A percentile compares a stretch with the other conserved stretches of the same genome.
Conservation (phyloP, 2,329 filamentous ascomycete genomes). For the Xylaria sp. region DNA sequence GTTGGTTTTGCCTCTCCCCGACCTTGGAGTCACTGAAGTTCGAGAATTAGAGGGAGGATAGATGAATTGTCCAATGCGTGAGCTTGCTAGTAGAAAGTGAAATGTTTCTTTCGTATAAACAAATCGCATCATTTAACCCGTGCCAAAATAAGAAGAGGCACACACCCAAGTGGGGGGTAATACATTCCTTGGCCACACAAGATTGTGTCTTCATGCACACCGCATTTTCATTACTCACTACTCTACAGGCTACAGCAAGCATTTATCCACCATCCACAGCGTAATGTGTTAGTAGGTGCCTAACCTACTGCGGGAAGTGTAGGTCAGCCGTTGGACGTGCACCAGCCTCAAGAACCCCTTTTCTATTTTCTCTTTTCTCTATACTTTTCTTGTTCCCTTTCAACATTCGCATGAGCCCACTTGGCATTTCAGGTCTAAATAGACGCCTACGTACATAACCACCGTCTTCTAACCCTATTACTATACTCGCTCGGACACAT, state of each 20-base stretch:
- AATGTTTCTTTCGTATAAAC: slow-evolving; percentile 26
- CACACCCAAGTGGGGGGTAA: slow-evolving; percentile 5
- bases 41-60: not conserved
- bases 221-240: slow-evolving; percentile 29
- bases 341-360: not conserved
- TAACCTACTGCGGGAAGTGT: no score
- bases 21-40: not conserved
- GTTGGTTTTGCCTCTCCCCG: not conserved
- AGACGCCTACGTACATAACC: not conserved
- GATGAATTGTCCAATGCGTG: slow-evolving; percentile 18
- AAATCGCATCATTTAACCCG: slow-evolving; percentile 28
- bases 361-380: no score
- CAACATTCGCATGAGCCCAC: not conserved
- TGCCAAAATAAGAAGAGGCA: slow-evolving; percentile 19
- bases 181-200: slow-evolving; percentile 24
- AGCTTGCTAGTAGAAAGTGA: not conserved
- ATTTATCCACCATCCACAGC: no score
- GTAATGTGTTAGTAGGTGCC: no score
- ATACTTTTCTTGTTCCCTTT: not conserved
- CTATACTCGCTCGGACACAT: not conserved
- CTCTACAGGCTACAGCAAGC: not conserved
- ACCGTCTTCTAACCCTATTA: not conserved
- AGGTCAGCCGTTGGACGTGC: not conserved
- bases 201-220: slow-evolving; percentile 36
- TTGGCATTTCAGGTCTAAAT: not conserved